These are phyloP conservation scores for Antitrichia curtipendula DNA, from an alignment of 225 moss, liverwort and hornwort species.

Conservation along the genomic window DNA sequence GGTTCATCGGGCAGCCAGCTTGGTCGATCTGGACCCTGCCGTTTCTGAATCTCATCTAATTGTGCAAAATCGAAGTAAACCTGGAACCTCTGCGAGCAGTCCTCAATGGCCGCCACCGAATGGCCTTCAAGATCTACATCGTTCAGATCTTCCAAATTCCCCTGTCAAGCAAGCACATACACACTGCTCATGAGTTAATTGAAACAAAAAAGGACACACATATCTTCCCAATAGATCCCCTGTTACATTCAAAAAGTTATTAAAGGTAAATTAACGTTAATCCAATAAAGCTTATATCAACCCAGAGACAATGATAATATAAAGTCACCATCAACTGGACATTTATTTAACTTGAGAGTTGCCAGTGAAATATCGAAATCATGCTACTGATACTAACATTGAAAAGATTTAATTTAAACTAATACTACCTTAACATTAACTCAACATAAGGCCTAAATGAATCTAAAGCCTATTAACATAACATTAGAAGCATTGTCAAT, in stretches of 20 bases:
- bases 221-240: background rate
- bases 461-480: background rate
- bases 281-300: background rate
- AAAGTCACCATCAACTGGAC: no score
- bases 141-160: constrained; percentile 63
- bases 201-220: background rate
- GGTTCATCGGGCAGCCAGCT: constrained; percentile 49
- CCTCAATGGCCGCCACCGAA: constrained; percentile 74
- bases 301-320: background rate
- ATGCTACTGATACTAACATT: background rate
- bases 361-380: background rate
- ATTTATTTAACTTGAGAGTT: background rate
- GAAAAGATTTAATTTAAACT: background rate
- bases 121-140: constrained; percentile 49
- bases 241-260: background rate
- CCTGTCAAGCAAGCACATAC: constrained; percentile 21
- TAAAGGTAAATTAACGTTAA: no score
- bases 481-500: background rate
- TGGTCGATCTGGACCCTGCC: constrained; percentile 16
- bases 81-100: constrained; percentile 74
- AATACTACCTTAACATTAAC: no score
- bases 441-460: background rate
- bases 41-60: constrained; percentile 43
- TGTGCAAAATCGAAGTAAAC: constrained; percentile 73
- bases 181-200: background rate